These are phyloP conservation scores for Saitozyma sp. DNA, from an alignment of 768 basidiomycete genomes.

Conservation along the genomic window DNA sequence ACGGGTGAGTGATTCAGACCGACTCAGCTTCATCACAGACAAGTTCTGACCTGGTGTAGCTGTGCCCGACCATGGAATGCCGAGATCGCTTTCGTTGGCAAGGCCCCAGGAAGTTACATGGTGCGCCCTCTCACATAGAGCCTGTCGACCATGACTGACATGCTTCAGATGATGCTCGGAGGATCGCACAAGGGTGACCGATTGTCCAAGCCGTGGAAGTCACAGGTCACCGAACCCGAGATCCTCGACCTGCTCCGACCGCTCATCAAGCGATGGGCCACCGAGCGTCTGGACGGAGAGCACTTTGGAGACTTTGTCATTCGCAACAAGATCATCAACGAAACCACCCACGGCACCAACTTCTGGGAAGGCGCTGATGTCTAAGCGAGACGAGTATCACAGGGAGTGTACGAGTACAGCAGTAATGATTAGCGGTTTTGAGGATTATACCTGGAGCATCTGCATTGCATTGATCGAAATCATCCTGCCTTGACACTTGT, in stretches of 20 bases:
- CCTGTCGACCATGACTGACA: conserved; percentile 6
- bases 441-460: too few species aligned
- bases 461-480: too few species aligned
- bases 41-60: background rate
- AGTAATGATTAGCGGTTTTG: background rate
- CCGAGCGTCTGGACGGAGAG: conserved; percentile 82
- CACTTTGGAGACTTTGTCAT: conserved; percentile 95
- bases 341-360: conserved; percentile 75
- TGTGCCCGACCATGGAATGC: conserved; percentile 89
- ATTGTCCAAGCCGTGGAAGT: conserved; percentile 90
- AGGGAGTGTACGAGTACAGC: background rate
- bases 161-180: conserved; percentile 77
- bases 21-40: background rate
- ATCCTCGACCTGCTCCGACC: conserved; percentile 83
- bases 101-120: conserved; percentile 84
- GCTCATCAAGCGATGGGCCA: conserved; percentile 92
- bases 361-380: conserved; percentile 71
- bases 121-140: conserved; percentile 11
- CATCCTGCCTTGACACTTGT: too few species aligned
- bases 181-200: conserved; percentile 93
- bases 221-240: conserved; percentile 77
- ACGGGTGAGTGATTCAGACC: conserved; percentile 27
- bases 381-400: background rate
- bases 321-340: conserved; percentile 82
- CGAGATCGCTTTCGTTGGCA: conserved; percentile 94